These are phyloP conservation scores for Solanum lycopersicoides DNA, from an alignment of 257 asterid genomes.

Conservation along the genomic window DNA sequence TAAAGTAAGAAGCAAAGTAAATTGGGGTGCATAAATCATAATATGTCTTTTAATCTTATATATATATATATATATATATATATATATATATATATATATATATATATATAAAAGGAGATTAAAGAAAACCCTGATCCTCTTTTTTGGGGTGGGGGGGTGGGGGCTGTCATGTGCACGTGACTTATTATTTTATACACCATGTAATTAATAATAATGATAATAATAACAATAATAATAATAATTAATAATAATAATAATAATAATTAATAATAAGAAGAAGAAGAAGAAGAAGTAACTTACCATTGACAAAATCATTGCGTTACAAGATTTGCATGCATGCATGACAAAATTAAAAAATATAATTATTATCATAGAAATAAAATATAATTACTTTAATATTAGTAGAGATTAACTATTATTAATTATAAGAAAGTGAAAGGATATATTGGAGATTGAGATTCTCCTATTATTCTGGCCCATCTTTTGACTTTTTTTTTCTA, in stretches of 20 bases:
- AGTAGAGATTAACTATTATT: neutral
- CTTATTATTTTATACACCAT: neutral
- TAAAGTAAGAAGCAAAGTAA: no score
- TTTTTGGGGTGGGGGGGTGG: neutral
- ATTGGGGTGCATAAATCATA: no score
- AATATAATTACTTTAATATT: neutral
- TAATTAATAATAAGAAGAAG: no score
- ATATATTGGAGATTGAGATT: conserved; percentile 61
- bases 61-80: no score
- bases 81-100: no score
- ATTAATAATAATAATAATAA: no score
- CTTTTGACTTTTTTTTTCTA: conserved; percentile 22
- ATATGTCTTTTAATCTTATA: no score
- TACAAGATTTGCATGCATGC: neutral
- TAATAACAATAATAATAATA: no score
- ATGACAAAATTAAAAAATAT: neutral
- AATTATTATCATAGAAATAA: neutral
- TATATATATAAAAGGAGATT: no score
- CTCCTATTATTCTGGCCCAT: conserved; percentile 45
- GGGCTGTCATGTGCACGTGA: neutral
- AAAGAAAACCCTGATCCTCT: neutral
- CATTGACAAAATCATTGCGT: neutral
- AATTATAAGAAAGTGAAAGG: conserved; percentile 2
- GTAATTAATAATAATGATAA: neutral
- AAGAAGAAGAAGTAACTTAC: neutral